These are phyloP conservation scores for Boletellus ananiceps DNA, from an alignment of 768 basidiomycete species.

Conservation along the genomic window DNA sequence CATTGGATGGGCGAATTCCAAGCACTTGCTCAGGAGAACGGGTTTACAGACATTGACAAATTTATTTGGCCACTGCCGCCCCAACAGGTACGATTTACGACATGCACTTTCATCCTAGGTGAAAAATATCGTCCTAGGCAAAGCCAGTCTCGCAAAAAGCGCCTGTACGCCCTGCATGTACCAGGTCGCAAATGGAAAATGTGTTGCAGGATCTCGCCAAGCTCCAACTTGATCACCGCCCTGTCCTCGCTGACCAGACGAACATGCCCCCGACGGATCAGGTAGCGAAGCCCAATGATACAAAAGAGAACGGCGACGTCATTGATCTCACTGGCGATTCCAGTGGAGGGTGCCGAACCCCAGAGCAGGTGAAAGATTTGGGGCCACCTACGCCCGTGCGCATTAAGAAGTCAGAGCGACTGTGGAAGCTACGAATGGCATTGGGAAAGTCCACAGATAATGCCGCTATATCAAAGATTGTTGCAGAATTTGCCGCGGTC, in stretches of 20 bases:
- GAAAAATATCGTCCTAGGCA: constrained; percentile 16
- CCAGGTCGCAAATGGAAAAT: constrained; percentile 46
- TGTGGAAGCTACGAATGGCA: constrained; percentile 44
- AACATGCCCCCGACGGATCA: constrained; percentile 35
- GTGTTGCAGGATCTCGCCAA: constrained; percentile 58
- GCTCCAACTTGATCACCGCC: constrained; percentile 50
- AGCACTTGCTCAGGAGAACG: constrained; percentile 54
- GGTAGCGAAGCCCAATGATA: constrained; percentile 28
- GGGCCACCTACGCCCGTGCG: constrained; percentile 32
- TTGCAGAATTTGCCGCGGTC: constrained; percentile 57
- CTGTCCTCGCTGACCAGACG: constrained; percentile 47
- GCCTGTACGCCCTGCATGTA: constrained; percentile 20
- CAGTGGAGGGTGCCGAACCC: constrained; percentile 30
- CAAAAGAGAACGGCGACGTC: constrained; percentile 24
- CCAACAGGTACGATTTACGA: constrained; percentile 25
- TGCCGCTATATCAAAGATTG: constrained; percentile 44
- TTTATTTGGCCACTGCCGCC: constrained; percentile 73
- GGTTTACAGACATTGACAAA: constrained; percentile 52
- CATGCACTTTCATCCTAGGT: neutral
- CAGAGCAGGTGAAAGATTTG: constrained; percentile 15
- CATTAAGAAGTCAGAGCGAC: constrained; percentile 41
- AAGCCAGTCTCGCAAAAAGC: constrained; percentile 26
- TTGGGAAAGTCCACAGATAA: constrained; percentile 51
- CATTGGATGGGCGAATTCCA: constrained; percentile 63
- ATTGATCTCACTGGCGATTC: constrained; percentile 44